Conservation (phyloP, 306 rosid species). For the Vicia sativa region DNA sequence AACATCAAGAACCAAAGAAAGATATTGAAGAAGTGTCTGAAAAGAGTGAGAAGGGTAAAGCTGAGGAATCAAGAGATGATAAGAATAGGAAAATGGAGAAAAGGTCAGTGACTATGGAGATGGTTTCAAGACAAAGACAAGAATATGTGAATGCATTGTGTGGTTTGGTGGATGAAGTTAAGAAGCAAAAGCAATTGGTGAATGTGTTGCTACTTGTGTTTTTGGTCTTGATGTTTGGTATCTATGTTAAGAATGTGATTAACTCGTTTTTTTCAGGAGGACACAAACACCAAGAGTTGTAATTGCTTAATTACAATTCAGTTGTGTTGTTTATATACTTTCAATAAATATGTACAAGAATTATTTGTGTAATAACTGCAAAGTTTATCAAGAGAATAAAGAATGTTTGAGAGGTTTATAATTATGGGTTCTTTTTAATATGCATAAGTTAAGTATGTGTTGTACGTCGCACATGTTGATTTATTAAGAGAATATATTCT, state of each 20-base stretch:
- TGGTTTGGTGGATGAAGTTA: constrained; percentile 28
- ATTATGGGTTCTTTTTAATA: too few species aligned
- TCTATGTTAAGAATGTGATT: constrained; percentile 26
- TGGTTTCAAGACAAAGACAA: constrained; percentile 9
- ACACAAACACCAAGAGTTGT: constrained; percentile 23
- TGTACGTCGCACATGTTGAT: too few species aligned
- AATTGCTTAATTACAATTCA: neutral
- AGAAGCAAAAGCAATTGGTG: constrained; percentile 32
- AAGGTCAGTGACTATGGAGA: neutral
- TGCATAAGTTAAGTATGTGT: too few species aligned
- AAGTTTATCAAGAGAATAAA: constrained; percentile 14
- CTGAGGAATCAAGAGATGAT: neutral
- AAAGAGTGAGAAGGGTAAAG: neutral
- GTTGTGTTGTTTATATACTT: constrained; percentile 2
- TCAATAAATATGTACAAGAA: neutral
- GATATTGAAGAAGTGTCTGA: constrained; percentile 3
- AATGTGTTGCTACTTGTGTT: constrained; percentile 8
- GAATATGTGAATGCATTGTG: constrained; percentile 35
- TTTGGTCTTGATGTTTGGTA: constrained; percentile 30
- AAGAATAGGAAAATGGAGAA: neutral
- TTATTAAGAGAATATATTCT: too few species aligned
- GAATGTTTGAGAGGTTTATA: neutral
- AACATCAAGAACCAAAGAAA: neutral
- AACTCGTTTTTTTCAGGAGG: constrained; percentile 35
- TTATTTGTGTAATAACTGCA: constrained; percentile 1